phyloP scores from a whole-genome alignment of 306 rosid genomes.

The Acacia melanoxylon region DNA sequence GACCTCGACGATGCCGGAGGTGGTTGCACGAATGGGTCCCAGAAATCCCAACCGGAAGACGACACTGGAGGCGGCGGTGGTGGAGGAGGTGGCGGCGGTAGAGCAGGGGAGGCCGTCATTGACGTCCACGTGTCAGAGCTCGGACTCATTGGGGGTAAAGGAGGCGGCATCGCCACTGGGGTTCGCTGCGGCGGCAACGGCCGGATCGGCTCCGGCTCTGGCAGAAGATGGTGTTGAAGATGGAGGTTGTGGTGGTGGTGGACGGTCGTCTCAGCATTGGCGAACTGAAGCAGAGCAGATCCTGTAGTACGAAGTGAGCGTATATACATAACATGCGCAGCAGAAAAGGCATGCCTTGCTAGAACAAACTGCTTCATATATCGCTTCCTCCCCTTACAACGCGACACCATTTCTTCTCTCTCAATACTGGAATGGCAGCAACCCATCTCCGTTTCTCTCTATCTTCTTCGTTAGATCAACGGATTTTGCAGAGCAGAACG shows the following conservation, averaged over 20 bases:
- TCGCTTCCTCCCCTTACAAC: slow-evolving; percentile 63
- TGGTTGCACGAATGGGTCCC: slow-evolving; percentile 87
- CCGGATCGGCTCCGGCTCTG: slow-evolving; percentile 48
- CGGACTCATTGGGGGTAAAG: slow-evolving; percentile 68
- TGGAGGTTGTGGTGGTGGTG: slow-evolving; percentile 31
- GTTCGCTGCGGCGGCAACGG: slow-evolving; percentile 54
- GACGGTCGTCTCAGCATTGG: slow-evolving; percentile 66
- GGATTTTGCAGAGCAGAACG: not conserved
- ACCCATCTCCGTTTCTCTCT: slow-evolving; percentile 40
- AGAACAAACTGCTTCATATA: slow-evolving; percentile 66
- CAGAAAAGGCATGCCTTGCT: slow-evolving; percentile 57
- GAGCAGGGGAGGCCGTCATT: slow-evolving; percentile 62
- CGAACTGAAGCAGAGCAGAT: slow-evolving; percentile 75
- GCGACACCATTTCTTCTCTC: slow-evolving; percentile 57
- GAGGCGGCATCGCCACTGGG: slow-evolving; percentile 56
- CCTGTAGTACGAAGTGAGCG: slow-evolving; percentile 80
- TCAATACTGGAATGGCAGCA: slow-evolving; percentile 62
- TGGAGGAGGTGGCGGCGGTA: slow-evolving; percentile 51
- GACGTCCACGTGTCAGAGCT: slow-evolving; percentile 86
- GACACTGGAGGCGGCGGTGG: slow-evolving; percentile 55
- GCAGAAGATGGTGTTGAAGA: slow-evolving; percentile 39
- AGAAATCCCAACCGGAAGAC: slow-evolving; percentile 85
- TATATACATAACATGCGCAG: slow-evolving; percentile 56
- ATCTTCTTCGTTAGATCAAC: not conserved
- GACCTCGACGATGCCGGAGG: slow-evolving; percentile 50